Percentiles rank a stretch among this genome's conserved stretches.
phyloP scores from a whole-genome alignment of 1,284 basidiomycete species.

The Moesziomyces globuligerus region DNA sequence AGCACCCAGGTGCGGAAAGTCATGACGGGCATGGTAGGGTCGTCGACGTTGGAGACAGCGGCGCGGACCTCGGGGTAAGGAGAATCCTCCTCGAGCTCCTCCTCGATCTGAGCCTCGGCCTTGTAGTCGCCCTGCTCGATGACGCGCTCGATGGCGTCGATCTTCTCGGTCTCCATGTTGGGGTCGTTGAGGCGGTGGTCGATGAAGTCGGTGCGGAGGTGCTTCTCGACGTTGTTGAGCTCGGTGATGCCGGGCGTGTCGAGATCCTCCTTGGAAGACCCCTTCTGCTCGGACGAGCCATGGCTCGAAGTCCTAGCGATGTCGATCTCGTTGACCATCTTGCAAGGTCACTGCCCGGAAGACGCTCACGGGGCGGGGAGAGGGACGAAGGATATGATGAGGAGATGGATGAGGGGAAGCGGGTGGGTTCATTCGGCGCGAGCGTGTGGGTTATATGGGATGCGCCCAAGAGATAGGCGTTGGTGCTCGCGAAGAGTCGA shows the following conservation, averaged over 20 bases:
- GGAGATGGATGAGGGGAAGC: not conserved
- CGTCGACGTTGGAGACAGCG: constrained; percentile 63
- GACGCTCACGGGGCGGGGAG: constrained; percentile 5
- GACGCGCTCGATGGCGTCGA: constrained; percentile 45
- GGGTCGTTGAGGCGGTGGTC: constrained; percentile 54
- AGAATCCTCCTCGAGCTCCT: constrained; percentile 58
- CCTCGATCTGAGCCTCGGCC: constrained; percentile 48
- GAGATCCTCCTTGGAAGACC: constrained; percentile 38
- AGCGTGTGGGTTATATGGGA: no score
- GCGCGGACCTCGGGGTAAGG: constrained; percentile 64
- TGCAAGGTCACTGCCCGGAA: constrained; percentile 4
- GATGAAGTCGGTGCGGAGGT: constrained; percentile 44
- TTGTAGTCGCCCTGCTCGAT: constrained; percentile 56
- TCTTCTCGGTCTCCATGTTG: constrained; percentile 48
- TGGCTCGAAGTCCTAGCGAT: constrained; percentile 24
- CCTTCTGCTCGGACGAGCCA: constrained; percentile 30
- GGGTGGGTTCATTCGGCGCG: not conserved
- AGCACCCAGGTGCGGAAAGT: constrained; percentile 62
- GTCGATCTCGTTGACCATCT: constrained; percentile 42
- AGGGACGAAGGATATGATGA: not conserved
- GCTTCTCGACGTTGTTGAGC: constrained; percentile 41
- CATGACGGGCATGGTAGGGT: constrained; percentile 61
- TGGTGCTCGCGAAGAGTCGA: no score
- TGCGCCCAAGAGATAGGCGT: no score
- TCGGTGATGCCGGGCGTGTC: constrained; percentile 16